Evolutionary conservation across 805 yeast species (phyloP).

Genomic region (Cyberlindnera bimundalis): DNA sequence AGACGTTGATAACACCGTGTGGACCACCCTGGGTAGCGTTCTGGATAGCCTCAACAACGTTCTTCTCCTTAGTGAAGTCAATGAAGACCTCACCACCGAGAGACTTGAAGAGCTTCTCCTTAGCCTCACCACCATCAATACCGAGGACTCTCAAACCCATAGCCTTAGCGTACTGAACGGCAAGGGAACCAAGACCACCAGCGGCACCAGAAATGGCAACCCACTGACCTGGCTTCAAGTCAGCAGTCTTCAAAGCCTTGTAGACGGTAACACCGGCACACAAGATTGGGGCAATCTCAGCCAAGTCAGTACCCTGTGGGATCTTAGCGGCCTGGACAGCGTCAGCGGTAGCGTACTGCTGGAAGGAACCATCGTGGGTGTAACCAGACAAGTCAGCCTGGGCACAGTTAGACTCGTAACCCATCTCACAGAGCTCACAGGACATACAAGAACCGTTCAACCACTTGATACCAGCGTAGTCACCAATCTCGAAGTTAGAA

Average conservation of each 20-base stretch:
- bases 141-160: constrained; percentile 73
- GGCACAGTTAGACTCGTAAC: constrained; percentile 69
- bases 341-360: constrained; percentile 85
- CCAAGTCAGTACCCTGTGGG: constrained; percentile 71
- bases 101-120: constrained; percentile 49
- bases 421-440: constrained; percentile 70
- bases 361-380: constrained; percentile 89
- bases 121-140: constrained; percentile 68
- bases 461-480: constrained; percentile 83
- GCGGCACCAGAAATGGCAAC: constrained; percentile 77
- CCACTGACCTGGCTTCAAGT: constrained; percentile 67
- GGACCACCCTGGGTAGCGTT: constrained; percentile 69
- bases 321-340: constrained; percentile 83
- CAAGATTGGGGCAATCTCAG: constrained; percentile 73
- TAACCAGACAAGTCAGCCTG: constrained; percentile 76
- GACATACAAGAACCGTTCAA: constrained; percentile 71
- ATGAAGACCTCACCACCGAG: constrained; percentile 65
- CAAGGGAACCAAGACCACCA: constrained; percentile 75
- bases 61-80: constrained; percentile 55
- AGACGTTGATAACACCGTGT: constrained; percentile 72
- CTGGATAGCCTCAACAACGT: constrained; percentile 51
- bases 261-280: constrained; percentile 92
- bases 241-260: constrained; percentile 84
- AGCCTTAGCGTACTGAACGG: constrained; percentile 71
- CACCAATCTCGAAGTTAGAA: constrained; percentile 70